These are phyloP conservation scores for Westerdykella sp. DNA, from an alignment of 2,329 filamentous ascomycete genomes.

Conservation along the genomic window DNA sequence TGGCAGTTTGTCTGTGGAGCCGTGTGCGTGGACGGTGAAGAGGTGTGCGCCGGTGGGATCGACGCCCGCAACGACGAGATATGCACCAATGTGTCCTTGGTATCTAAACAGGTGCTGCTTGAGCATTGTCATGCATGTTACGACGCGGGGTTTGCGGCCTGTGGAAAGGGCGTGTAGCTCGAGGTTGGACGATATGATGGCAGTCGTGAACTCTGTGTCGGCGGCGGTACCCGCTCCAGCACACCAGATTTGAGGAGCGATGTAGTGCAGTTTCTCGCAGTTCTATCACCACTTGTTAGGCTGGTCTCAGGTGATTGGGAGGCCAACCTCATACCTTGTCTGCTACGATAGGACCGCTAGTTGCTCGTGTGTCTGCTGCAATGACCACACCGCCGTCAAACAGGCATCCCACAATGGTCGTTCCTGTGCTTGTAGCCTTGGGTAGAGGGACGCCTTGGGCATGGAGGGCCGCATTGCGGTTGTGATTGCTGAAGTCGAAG, in stretches of 20 bases:
- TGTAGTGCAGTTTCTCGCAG: conserved; percentile 99
- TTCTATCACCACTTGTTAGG: conserved; percentile 52
- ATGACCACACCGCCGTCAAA: conserved; percentile 97
- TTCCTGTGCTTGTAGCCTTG: conserved; percentile 97
- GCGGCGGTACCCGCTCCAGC: conserved; percentile 95
- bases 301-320: conserved; percentile 6
- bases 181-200: conserved; percentile 96
- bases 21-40: conserved; percentile 97
- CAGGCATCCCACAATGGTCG: conserved; percentile 96
- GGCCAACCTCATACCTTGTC: conserved; percentile 62
- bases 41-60: conserved; percentile 93
- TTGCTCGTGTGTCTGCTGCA: conserved; percentile 95
- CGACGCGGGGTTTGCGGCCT: conserved; percentile 91
- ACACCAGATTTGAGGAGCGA: conserved; percentile 98
- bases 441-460: conserved; percentile 89
- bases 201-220: conserved; percentile 98
- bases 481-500: conserved; percentile 93
- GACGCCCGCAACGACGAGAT: conserved; percentile 93
- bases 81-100: conserved; percentile 96
- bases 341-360: conserved; percentile 94
- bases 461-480: conserved; percentile 94
- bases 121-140: conserved; percentile 98
- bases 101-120: conserved; percentile 99
- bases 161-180: conserved; percentile 96
- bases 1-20: conserved; percentile 95